These are phyloP conservation scores for Xylona heveae DNA, from an alignment of 495 filamentous ascomycete species.

Conservation along the genomic window DNA sequence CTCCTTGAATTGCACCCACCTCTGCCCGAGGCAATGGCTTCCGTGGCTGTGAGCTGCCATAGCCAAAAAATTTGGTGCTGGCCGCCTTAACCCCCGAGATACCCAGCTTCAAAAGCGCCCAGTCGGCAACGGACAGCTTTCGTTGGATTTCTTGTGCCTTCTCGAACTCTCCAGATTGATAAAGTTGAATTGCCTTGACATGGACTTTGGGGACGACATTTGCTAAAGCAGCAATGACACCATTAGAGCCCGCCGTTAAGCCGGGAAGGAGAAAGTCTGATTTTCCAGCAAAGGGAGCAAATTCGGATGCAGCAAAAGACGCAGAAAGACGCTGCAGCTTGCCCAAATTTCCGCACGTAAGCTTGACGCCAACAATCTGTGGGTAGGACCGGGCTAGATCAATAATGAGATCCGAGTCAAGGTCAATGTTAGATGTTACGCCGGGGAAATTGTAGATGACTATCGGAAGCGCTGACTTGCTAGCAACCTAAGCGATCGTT, in stretches of 20 bases:
- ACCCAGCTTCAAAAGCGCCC: too few species aligned
- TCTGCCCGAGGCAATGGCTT: too few species aligned
- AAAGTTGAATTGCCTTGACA: too few species aligned
- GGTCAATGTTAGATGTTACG: slow-evolving; percentile 11
- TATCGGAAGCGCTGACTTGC: slow-evolving; percentile 11
- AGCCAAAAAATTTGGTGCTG: too few species aligned
- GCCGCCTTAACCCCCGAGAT: too few species aligned
- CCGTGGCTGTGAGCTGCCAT: too few species aligned
- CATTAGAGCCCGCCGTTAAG: slow-evolving; percentile 5
- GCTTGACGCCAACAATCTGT: slow-evolving; percentile 19
- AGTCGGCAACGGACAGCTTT: too few species aligned
- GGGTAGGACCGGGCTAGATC: slow-evolving; percentile 9
- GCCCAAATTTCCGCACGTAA: slow-evolving; percentile 7
- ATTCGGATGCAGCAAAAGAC: not conserved
- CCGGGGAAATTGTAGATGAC: slow-evolving; percentile 16
- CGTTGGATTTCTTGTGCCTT: too few species aligned
- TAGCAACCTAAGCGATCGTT: slow-evolving; percentile 14
- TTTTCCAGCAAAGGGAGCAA: slow-evolving; percentile 6
- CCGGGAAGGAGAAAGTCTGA: slow-evolving; percentile 5
- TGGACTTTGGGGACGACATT: slow-evolving; percentile 6
- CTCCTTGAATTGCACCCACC: too few species aligned
- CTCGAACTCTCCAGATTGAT: too few species aligned
- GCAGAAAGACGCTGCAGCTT: slow-evolving; percentile 7
- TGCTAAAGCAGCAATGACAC: slow-evolving; percentile 6
- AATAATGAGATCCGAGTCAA: slow-evolving; percentile 17